Evolutionary conservation across 345 rosid species (phyloP), one percentile per base, ranked within the genome.

Genomic region (thale cress (Arabidopsis thaliana)): DNA sequence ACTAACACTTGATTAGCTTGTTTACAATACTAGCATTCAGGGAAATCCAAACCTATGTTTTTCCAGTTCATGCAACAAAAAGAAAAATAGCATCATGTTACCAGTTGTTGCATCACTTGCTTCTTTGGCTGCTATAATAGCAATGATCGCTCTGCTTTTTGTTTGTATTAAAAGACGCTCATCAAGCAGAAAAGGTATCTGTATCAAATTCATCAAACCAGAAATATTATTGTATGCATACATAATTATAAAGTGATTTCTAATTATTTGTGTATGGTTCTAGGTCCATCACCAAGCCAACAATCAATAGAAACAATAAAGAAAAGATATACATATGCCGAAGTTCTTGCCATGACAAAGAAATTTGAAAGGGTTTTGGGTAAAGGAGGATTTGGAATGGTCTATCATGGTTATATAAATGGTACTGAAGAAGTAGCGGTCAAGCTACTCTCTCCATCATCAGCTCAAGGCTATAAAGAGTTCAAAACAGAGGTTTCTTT

Each of bases 381-480:
- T 34, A 61, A 61, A 67, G 82, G 82, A 53, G 82, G 82, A 20
- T 78, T 78, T 30, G 78, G 82, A 1, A 78, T 61, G 74, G 82
- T 78, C 24, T 78, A 78, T 24, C 74, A 65, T 67, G 82, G 78
- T 48, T 25, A 11, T 63, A 53, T 73, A 40, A 74, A 75, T 51
- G 82, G 46, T 34, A 60, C 25, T 4, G 74, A 59, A 44, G 65
- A 71, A 75, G 77, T 75, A 14, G 80, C 77, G 1, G 77, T 80
- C 16, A 80, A 80, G 59, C 14, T 71, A 62, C 77, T 80, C 4
- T 80, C 83, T 65, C 73, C 28, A 65, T 58, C 80, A 50, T 80
- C 80, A 58, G 24, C 57, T 34, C 83, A 80, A 80, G 83, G 83
- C 59, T 74, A 66, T 52, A 71, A 75, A 46, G 77, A 75, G 66